A percentile compares a stretch with the other conserved stretches of the same genome.
These are phyloP conservation scores for Colletotrichum sp. DNA, from an alignment of 2,329 filamentous ascomycete species.

Conservation along the genomic window DNA sequence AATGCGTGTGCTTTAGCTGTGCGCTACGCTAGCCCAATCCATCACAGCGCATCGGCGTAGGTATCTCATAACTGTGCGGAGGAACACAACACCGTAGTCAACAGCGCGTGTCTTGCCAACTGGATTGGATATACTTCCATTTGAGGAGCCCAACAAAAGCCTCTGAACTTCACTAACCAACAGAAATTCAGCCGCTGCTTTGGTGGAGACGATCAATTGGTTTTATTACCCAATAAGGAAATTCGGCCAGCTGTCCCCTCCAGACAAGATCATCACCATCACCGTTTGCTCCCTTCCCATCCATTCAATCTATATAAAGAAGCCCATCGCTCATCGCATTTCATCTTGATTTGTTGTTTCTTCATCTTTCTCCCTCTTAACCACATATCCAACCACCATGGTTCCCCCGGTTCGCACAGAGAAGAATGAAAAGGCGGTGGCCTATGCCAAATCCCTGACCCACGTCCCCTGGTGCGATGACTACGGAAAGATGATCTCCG, in stretches of 20 bases:
- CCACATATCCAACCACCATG: not conserved
- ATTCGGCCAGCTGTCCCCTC: not conserved
- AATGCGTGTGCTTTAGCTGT: not conserved
- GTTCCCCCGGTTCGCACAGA: not conserved
- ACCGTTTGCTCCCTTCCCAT: not conserved
- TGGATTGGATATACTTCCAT: not conserved
- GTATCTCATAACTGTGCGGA: not conserved
- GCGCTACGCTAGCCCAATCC: not conserved
- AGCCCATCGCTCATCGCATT: not conserved
- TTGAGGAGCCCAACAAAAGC: not conserved
- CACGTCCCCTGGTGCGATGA: constrained; percentile 64
- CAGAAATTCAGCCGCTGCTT: not conserved
- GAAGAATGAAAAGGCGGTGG: constrained; percentile 45
- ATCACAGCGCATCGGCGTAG: not conserved
- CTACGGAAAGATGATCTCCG: constrained; percentile 70
- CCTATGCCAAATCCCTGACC: constrained; percentile 49
- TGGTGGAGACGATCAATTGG: not conserved
- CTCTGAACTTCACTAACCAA: not conserved
- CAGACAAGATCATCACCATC: not conserved
- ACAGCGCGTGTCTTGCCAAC: not conserved
- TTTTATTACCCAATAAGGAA: not conserved
- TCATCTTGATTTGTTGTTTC: not conserved
- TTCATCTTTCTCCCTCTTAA: not conserved
- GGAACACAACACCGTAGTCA: not conserved
- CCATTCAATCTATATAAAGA: not conserved